Conservation (phyloP, 352 stramenopile species). For the Phytophthora capsici region DNA sequence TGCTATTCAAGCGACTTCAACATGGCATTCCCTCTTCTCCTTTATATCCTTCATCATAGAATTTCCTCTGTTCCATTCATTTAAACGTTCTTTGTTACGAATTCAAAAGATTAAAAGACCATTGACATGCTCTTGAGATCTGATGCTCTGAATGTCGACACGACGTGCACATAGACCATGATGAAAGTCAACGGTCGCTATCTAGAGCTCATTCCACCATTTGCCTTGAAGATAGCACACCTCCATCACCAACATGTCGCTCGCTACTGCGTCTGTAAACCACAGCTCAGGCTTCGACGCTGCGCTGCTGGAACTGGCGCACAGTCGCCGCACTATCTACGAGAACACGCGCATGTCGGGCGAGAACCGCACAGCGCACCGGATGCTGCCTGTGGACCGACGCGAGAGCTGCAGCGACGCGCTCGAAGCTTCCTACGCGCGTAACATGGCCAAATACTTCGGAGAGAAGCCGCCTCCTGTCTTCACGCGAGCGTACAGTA, state of each 20-base stretch:
- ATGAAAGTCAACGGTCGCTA: conserved; percentile 12
- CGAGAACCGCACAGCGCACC: conserved; percentile 53
- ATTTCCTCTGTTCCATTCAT: no score
- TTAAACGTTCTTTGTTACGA: no score
- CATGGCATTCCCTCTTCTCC: not conserved
- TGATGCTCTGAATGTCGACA: not conserved
- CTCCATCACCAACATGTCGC: conserved; percentile 8
- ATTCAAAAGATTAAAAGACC: no score
- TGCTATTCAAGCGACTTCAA: conserved; percentile 20
- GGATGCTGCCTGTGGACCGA: conserved; percentile 49
- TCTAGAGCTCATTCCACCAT: conserved; percentile 26
- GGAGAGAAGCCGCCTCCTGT: not conserved
- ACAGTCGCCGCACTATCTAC: conserved; percentile 58
- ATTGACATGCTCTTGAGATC: not conserved
- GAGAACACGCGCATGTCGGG: conserved; percentile 66
- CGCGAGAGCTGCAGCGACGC: conserved; percentile 49
- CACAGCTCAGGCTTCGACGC: conserved; percentile 27
- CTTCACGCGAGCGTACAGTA: conserved; percentile 2
- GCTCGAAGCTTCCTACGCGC: conserved; percentile 38
- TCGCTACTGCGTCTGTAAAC: conserved; percentile 8
- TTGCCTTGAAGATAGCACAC: conserved; percentile 17
- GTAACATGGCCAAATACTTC: conserved; percentile 31
- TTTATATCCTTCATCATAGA: not conserved
- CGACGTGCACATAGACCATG: conserved; percentile 8
- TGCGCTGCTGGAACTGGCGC: conserved; percentile 33